Evolutionary conservation across 2,329 filamentous ascomycete genomes (phyloP).

Genomic region (Sphaerulina vaccinii): DNA sequence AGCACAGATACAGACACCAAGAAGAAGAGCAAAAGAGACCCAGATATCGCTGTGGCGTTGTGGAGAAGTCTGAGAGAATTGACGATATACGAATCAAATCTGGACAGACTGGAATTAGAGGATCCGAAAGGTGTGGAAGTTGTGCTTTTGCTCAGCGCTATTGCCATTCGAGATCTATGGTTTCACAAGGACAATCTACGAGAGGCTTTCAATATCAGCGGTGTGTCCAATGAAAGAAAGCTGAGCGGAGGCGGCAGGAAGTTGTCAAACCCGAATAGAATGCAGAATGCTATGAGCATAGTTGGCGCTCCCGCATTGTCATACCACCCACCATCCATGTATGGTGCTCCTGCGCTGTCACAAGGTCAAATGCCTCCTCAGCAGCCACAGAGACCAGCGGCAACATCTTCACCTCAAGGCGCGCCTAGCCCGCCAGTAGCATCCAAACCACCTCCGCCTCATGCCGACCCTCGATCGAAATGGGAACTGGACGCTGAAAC

Average conservation of each 20-base stretch:
- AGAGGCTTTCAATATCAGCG: conserved; percentile 75
- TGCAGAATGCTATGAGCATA: conserved; percentile 20
- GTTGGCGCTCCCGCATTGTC: conserved; percentile 23
- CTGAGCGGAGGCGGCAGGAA: conserved; percentile 28
- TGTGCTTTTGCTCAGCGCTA: conserved; percentile 63
- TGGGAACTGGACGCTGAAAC: conserved; percentile 55
- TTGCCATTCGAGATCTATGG: conserved; percentile 62
- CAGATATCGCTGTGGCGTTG: conserved; percentile 91
- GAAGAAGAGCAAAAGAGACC: conserved; percentile 64
- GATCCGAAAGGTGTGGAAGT: conserved; percentile 92
- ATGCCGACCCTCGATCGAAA: conserved; percentile 52
- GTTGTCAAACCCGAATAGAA: conserved; percentile 28
- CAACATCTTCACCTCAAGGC: conserved; percentile 18
- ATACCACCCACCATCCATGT: conserved; percentile 20
- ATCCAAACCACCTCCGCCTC: conserved; percentile 33
- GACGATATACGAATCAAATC: conserved; percentile 90
- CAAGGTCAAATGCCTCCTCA: not conserved
- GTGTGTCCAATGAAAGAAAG: conserved; percentile 39
- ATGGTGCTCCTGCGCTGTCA: conserved; percentile 9
- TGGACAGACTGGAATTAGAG: conserved; percentile 86
- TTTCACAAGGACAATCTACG: conserved; percentile 57
- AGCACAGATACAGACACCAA: conserved; percentile 67
- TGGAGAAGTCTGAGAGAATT: conserved; percentile 74
- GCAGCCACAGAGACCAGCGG: conserved; percentile 2
- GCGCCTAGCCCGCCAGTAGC: conserved; percentile 18